These are phyloP conservation scores for Diaporthe vaccinii DNA, from an alignment of 2,329 filamentous ascomycete genomes.

Conservation along the genomic window DNA sequence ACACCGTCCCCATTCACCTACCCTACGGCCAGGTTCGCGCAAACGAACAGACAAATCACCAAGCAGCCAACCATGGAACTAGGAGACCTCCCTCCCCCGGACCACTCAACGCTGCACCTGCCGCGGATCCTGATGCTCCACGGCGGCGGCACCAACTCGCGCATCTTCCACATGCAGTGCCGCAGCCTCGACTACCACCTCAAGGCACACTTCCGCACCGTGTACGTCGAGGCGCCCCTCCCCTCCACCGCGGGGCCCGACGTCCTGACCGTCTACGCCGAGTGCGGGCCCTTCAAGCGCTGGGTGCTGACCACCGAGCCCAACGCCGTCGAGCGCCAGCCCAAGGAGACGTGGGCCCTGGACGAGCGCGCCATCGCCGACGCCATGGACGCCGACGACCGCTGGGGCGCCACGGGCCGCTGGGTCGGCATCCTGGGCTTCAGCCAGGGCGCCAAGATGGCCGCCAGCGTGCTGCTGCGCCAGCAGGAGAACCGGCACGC, in stretches of 20 bases:
- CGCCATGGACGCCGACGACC: constrained; percentile 67
- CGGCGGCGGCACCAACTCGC: constrained; percentile 80
- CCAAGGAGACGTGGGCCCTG: constrained; percentile 45
- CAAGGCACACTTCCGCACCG: constrained; percentile 73
- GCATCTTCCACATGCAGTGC: constrained; percentile 77
- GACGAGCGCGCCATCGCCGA: constrained; percentile 54
- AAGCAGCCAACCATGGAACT: constrained; percentile 23
- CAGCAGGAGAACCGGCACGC: constrained; percentile 66
- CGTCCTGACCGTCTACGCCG: constrained; percentile 74
- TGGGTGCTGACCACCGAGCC: constrained; percentile 46
- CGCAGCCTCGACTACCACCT: constrained; percentile 66
- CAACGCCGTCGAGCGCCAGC: constrained; percentile 38
- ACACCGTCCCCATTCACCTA: not conserved
- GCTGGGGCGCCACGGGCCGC: constrained; percentile 63
- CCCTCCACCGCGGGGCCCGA: constrained; percentile 72
- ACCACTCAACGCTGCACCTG: constrained; percentile 47
- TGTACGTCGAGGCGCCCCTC: constrained; percentile 80
- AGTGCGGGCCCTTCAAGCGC: constrained; percentile 73
- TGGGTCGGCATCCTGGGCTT: constrained; percentile 76
- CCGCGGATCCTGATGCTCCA: constrained; percentile 86
- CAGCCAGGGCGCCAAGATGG: constrained; percentile 75
- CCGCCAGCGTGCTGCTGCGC: constrained; percentile 69
- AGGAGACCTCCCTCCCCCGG: constrained; percentile 61
- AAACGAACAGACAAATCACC: not conserved
- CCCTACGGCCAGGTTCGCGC: not conserved